These are phyloP conservation scores for Sanghuangporus baumii DNA, from an alignment of 1,284 basidiomycete genomes.

Conservation along the genomic window DNA sequence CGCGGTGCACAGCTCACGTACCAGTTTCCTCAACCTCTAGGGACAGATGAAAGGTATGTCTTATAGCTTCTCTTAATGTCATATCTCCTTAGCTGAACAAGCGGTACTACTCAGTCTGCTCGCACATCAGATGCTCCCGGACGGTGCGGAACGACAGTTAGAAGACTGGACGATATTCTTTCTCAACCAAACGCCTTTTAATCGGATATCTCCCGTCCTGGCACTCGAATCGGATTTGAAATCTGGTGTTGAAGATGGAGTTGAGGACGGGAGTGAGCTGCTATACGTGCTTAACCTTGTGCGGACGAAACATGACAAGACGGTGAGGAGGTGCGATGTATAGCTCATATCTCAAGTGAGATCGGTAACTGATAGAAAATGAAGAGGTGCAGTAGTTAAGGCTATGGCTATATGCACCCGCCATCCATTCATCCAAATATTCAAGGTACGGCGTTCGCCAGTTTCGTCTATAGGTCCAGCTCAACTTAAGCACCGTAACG, in stretches of 20 bases:
- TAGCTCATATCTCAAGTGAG: not conserved
- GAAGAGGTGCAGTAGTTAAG: constrained; percentile 90
- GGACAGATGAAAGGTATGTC: constrained; percentile 84
- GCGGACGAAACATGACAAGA: constrained; percentile 92
- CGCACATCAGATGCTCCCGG: constrained; percentile 97
- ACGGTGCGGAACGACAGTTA: constrained; percentile 89
- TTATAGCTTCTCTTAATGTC: not conserved
- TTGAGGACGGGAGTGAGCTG: constrained; percentile 47
- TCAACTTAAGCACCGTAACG: not conserved
- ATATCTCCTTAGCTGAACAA: not conserved
- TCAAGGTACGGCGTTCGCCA: constrained; percentile 64
- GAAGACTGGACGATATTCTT: constrained; percentile 99
- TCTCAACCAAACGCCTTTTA: constrained; percentile 86
- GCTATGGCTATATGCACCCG: constrained; percentile 95
- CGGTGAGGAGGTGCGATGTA: constrained; percentile 64
- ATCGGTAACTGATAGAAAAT: not conserved
- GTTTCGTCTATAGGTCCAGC: not conserved
- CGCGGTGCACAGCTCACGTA: constrained; percentile 87
- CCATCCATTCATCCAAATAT: constrained; percentile 95
- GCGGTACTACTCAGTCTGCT: constrained; percentile 55
- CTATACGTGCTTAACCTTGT: constrained; percentile 93
- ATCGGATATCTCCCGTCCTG: constrained; percentile 79
- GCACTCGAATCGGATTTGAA: constrained; percentile 52
- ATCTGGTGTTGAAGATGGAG: constrained; percentile 32
- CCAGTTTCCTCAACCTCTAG: constrained; percentile 89